Base-by-base conservation (phyloP, 345 rosid genomes). In the Populus simonii region DNA sequence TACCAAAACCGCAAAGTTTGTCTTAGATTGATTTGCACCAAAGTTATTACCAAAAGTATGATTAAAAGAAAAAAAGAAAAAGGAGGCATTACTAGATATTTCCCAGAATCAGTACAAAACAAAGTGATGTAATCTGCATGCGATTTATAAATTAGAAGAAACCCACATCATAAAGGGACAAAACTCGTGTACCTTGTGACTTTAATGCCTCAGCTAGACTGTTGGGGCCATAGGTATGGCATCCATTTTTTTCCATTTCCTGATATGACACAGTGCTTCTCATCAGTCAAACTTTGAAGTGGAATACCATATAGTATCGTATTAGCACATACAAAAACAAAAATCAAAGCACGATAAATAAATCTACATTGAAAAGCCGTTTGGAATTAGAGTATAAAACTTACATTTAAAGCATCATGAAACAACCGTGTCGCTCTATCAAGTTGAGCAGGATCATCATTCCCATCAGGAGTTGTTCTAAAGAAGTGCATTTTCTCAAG, bases 161-260 rank as follows among this genome's bases (percentile, higher is more conserved):
- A 65, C 74, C 66, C n/a, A 31, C 66, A 3, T 6, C 74, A 76
- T 61, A 57, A 49, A 63, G 67, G 39, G 74, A 62, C 17, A 49
- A 78, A 72, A 71, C 27, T 13, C n/a, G 72, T 71, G 51, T 82
- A 94, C 98, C 98, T 92, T 87, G 94, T 53, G 86, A 77, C 84
- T 94, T 92, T 9, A 92, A 85, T 73, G 92, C 81, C 72, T 92
- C 96, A 38, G 97, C 97, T 61, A 94, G 79, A 73, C 70, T 90
- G 72, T 79, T 89, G 66, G 33, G 51, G 76, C 88, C 86, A 85
- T 75, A 87, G 20, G 75, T 80, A 51, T 85, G 90, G 53, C 90
- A 87, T 79, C 92, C 89, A 78, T 90, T 80, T 36, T 79, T 86
- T 79, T 89, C 97, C 97, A 92, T 90, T 83, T 89, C 98, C 98